Evolutionary conservation across 106 monocot species (phyloP), one percentile per base, ranked within the genome.

Genomic region (Hemerocallis citrina): DNA sequence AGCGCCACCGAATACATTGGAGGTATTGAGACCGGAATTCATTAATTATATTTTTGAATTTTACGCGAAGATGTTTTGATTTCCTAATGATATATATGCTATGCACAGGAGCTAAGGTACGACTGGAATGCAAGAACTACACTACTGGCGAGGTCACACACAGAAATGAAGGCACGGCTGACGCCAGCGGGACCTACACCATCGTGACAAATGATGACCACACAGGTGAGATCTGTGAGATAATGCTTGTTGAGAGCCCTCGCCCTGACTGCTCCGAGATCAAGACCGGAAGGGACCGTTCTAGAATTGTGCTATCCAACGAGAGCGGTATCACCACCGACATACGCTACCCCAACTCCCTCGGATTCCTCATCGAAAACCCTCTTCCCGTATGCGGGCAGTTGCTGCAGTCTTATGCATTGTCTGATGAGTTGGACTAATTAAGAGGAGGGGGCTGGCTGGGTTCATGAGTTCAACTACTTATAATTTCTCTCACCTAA

Each of bases 1-100:
- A 72, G 61, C 32, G 52, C 69, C 59, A 85, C 85, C 17, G 66
- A 64, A 9, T 89, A 85, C 66, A 54, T 89, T 57, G 19, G 31
- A 28, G n/a, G 24, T 50, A 34, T 25, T 34, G n/a, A n/a, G 7
- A 19, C 14, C 7, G 21, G 4, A 8, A 49, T 1, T 17, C 19
- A 17, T 49, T 22, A 7, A 17, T 8, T 19, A 49, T 19, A 7
- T 19, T 49, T 11, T 12, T 30, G 29, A 54, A 27, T 52, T 5
- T 29, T 52, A 29, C 30, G 29, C n/a, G n/a, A n/a, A n/a, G n/a
- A n/a, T n/a, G n/a, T n/a, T n/a, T n/a, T n/a, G n/a, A n/a, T n/a
- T n/a, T n/a, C n/a, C n/a, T n/a, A n/a, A n/a, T n/a, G n/a, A n/a
- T n/a, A n/a, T n/a, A n/a, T n/a, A n/a, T n/a, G n/a, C n/a, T n/a